Conservation (phyloP, 441 rosid genomes). For the Hura crepitans region DNA sequence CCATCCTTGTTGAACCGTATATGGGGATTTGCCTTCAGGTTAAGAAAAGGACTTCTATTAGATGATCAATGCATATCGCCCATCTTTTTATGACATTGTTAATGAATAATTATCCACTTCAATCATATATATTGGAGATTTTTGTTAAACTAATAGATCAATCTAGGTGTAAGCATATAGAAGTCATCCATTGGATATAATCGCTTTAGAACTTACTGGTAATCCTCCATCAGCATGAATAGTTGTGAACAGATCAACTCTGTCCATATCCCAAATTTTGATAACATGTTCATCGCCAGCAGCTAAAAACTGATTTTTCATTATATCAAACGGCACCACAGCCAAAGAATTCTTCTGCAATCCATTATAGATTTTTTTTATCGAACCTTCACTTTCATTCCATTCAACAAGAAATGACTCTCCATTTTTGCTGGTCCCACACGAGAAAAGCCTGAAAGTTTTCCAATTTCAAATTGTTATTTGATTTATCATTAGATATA, state of each 20-base stretch:
- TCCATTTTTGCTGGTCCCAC: conserved; percentile 49
- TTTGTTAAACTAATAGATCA: background rate
- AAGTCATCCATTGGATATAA: conserved; percentile 12
- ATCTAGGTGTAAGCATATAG: background rate
- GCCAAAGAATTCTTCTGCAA: conserved; percentile 36
- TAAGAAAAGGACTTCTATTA: conserved; percentile 12
- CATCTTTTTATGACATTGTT: background rate
- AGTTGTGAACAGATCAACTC: conserved; percentile 36
- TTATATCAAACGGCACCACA: conserved; percentile 47
- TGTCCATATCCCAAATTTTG: conserved; percentile 60
- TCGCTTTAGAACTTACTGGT: conserved; percentile 36
- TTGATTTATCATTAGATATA: background rate
- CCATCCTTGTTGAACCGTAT: conserved; percentile 79
- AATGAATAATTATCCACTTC: background rate
- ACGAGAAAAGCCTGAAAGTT: conserved; percentile 45
- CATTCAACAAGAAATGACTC: conserved; percentile 59
- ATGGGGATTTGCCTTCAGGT: conserved; percentile 54
- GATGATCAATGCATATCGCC: background rate
- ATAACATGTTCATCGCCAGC: conserved; percentile 52
- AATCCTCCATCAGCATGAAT: conserved; percentile 47
- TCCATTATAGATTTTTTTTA: conserved; percentile 42
- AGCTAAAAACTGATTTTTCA: conserved; percentile 46
- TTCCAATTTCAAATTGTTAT: background rate
- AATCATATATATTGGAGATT: too few relatives aligned
- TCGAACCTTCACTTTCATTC: conserved; percentile 54